Evolutionary conservation across 2,329 filamentous ascomycete genomes (phyloP).

Genomic region (Didymella sp.): DNA sequence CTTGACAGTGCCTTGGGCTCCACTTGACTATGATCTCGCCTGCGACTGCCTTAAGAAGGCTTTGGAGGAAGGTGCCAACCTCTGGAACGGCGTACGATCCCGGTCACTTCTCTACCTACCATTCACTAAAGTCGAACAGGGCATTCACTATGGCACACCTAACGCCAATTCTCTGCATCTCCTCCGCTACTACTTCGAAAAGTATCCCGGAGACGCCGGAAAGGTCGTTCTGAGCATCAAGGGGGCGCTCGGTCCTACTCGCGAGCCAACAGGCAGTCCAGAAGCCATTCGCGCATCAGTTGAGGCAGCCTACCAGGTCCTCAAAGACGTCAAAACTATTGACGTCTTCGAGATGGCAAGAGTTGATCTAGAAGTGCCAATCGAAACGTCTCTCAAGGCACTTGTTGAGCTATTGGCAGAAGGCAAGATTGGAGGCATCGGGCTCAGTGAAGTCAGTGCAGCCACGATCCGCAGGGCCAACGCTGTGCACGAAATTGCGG

Average conservation of each 20-base stretch:
- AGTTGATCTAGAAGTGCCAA: constrained; percentile 52
- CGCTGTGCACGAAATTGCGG: constrained; percentile 62
- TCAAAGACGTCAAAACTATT: constrained; percentile 56
- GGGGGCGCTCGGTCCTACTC: constrained; percentile 49
- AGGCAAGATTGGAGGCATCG: constrained; percentile 56
- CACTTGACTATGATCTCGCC: background rate
- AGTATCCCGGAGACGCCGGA: constrained; percentile 58
- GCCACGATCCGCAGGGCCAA: constrained; percentile 56
- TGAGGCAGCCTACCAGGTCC: constrained; percentile 53
- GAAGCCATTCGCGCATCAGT: constrained; percentile 54
- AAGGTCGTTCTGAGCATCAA: constrained; percentile 60
- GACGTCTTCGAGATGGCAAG: constrained; percentile 58
- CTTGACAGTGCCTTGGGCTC: background rate
- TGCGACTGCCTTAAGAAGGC: background rate
- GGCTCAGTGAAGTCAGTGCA: constrained; percentile 56
- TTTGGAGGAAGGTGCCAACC: background rate
- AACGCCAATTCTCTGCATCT: constrained; percentile 57
- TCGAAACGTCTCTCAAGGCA: constrained; percentile 54
- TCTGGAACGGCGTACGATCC: background rate
- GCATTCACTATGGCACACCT: constrained; percentile 51
- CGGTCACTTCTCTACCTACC: background rate
- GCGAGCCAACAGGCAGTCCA: constrained; percentile 50
- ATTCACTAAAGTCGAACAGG: background rate
- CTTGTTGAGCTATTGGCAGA: constrained; percentile 49
- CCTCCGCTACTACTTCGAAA: constrained; percentile 58